A percentile compares a stretch with the other conserved stretches of the same genome.
Conservation (phyloP, 352 stramenopile species). For the Globisporangium paddicum region DNA sequence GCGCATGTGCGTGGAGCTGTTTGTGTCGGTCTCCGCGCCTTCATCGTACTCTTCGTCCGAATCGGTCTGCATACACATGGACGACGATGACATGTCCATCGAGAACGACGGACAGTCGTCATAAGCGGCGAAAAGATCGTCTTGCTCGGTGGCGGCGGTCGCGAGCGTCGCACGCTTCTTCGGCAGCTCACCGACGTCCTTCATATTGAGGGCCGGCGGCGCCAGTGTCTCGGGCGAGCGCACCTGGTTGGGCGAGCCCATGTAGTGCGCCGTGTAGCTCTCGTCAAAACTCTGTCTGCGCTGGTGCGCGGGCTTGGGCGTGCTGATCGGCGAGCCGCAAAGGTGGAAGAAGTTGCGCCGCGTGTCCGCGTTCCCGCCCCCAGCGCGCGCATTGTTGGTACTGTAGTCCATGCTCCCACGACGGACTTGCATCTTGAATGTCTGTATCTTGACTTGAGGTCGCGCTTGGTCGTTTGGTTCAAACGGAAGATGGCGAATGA, state of each 20-base stretch:
- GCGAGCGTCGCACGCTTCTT: conserved; percentile 11
- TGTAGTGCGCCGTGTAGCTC: conserved; percentile 2
- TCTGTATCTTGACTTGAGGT: neutral
- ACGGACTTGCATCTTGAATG: neutral
- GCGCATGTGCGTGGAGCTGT: conserved; percentile 38
- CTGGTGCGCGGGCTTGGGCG: conserved; percentile 34
- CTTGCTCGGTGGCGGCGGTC: conserved; percentile 16
- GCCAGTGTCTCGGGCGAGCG: conserved; percentile 25
- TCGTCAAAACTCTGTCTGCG: conserved; percentile 18
- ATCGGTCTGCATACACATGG: conserved; percentile 10
- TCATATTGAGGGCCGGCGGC: conserved; percentile 27
- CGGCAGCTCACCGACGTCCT: conserved; percentile 19
- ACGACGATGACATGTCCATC: conserved; percentile 6
- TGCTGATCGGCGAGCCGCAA: conserved; percentile 77
- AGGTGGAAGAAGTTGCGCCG: conserved; percentile 58
- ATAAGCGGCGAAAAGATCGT: conserved; percentile 24
- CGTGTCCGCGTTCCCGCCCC: conserved; percentile 1
- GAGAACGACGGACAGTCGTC: conserved; percentile 18
- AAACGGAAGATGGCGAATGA: conserved; percentile 1
- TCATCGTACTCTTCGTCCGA: conserved; percentile 21
- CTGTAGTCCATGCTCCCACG: neutral
- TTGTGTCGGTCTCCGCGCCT: conserved; percentile 27
- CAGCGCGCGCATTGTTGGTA: neutral
- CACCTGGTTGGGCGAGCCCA: conserved; percentile 24
- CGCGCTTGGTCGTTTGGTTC: neutral